These are phyloP conservation scores for Aureobasidium melanogenum DNA, from an alignment of 2,329 filamentous ascomycete genomes.

Conservation along the genomic window DNA sequence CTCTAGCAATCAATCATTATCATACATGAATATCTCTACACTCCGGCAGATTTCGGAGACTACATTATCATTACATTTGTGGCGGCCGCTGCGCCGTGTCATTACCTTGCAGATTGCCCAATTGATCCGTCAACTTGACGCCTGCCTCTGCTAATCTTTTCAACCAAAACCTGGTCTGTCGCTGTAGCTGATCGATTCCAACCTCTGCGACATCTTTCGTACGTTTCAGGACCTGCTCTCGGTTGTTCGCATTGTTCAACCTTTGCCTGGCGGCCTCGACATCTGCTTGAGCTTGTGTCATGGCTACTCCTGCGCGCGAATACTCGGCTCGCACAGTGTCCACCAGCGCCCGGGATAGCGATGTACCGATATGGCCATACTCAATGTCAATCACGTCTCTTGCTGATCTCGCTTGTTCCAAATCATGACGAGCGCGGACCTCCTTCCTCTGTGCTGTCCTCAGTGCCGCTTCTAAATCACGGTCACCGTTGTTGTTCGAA, in stretches of 20 bases:
- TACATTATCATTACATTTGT: not conserved
- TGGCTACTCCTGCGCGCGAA: not conserved
- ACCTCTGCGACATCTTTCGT: not conserved
- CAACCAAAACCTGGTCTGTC: conserved; percentile 1
- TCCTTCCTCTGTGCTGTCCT: not conserved
- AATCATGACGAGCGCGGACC: not conserved
- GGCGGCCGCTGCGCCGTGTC: not conserved
- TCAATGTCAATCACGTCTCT: not conserved
- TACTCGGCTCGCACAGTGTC: conserved; percentile 1
- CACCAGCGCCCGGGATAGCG: not conserved
- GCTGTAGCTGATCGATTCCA: not conserved
- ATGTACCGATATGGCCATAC: not conserved
- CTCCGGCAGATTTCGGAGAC: not conserved
- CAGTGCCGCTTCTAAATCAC: not conserved
- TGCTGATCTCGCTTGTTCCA: not conserved
- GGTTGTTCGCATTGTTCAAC: not conserved
- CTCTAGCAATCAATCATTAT: not conserved
- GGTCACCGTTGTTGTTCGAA: not conserved
- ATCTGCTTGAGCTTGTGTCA: not conserved
- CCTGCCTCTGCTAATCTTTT: conserved; percentile 5
- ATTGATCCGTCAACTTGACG: conserved; percentile 3
- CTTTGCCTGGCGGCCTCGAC: not conserved
- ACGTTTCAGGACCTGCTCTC: not conserved
- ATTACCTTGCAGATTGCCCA: not conserved
- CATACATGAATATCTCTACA: not conserved